Percentiles rank a stretch among this genome's conserved stretches.
phyloP scores from a whole-genome alignment of 257 asterid species.

The Knoxia roxburghii region DNA sequence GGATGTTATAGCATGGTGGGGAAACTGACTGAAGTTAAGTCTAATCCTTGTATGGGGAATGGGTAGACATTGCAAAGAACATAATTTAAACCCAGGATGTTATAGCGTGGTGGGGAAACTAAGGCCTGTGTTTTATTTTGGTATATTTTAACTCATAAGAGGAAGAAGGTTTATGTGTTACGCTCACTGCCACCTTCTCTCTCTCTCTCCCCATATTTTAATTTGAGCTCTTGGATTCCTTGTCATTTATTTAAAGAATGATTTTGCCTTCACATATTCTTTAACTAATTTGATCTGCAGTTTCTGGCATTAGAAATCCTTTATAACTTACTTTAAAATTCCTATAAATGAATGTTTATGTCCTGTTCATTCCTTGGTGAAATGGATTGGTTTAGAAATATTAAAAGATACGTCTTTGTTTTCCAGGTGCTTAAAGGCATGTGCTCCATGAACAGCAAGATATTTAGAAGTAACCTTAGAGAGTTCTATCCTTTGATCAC shows the following conservation, averaged over 20 bases:
- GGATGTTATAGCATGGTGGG: background rate
- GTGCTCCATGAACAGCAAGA: constrained; percentile 67
- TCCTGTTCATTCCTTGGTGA: background rate
- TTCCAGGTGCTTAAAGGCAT: constrained; percentile 89
- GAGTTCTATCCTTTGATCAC: constrained; percentile 91
- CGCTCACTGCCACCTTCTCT: background rate
- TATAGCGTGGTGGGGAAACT: too few species aligned
- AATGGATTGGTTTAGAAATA: background rate
- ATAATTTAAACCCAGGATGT: background rate
- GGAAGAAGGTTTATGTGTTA: background rate
- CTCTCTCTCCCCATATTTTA: background rate
- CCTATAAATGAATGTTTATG: background rate
- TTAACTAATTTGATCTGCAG: background rate
- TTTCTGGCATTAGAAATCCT: background rate
- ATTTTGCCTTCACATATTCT: background rate
- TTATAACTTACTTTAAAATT: background rate
- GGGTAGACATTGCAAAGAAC: background rate
- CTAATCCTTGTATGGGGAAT: background rate
- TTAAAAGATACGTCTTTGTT: constrained; percentile 9
- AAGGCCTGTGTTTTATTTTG: background rate
- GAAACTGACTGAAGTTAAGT: too few species aligned
- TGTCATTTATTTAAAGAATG: background rate
- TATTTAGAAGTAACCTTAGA: constrained; percentile 75
- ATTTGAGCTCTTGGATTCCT: background rate
- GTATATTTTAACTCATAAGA: background rate